Percentiles rank a stretch among this genome's conserved stretches.
These are phyloP conservation scores for Penicillium janthinellum DNA, from an alignment of 2,329 filamentous ascomycete species.

Conservation along the genomic window DNA sequence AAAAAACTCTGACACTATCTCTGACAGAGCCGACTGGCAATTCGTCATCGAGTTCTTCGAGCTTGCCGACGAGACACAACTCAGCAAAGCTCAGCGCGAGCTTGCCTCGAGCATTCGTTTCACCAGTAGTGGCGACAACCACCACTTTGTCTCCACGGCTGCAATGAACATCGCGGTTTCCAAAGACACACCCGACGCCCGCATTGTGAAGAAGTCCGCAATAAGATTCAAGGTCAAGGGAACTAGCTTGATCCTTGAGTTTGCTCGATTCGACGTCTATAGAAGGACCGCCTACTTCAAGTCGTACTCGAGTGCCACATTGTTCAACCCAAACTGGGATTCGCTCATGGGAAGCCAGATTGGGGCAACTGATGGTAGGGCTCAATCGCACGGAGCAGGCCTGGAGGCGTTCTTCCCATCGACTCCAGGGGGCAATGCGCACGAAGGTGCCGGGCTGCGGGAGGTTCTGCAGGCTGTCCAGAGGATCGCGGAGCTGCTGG, in stretches of 20 bases:
- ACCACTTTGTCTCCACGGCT: conserved; percentile 12
- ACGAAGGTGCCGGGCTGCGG: conserved; percentile 35
- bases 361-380: background rate
- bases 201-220: conserved; percentile 43
- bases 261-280: conserved; percentile 47
- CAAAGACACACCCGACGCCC: conserved; percentile 27
- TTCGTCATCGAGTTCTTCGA: conserved; percentile 44
- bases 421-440: conserved; percentile 9
- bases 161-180: conserved; percentile 36
- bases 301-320: conserved; percentile 40
- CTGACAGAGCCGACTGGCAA: conserved; percentile 43
- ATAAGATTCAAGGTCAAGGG: conserved; percentile 43
- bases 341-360: conserved; percentile 36
- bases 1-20: background rate
- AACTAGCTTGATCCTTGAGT: conserved; percentile 46
- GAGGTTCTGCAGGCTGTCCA: conserved; percentile 40
- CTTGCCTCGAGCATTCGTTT: conserved; percentile 9
- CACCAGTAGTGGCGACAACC: background rate
- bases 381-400: conserved; percentile 18
- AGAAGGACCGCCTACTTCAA: conserved; percentile 14
- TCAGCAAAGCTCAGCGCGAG: conserved; percentile 22
- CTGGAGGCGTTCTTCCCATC: conserved; percentile 42
- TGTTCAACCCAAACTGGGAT: conserved; percentile 46
- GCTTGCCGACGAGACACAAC: conserved; percentile 31
- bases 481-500: conserved; percentile 30